Evolutionary conservation across 2,329 filamentous ascomycete genomes (phyloP).

Genomic region (Pseudocercospora fuligena): DNA sequence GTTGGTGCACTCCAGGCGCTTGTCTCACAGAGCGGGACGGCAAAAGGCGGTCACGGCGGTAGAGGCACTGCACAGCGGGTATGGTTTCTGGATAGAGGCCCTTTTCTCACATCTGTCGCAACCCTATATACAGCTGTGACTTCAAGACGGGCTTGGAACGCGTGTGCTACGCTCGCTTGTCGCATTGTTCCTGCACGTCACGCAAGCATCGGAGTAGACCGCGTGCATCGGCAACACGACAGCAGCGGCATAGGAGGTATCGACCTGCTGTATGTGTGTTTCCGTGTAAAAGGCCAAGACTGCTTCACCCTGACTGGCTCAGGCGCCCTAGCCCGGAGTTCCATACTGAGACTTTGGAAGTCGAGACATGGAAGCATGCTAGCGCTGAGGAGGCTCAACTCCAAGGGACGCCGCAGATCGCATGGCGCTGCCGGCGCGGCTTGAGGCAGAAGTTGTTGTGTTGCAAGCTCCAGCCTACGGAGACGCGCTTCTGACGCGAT

Average conservation of each 20-base stretch:
- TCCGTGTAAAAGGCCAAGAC: background rate
- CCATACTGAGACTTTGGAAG: slow-evolving; percentile 1
- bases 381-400: slow-evolving; percentile 3
- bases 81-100: background rate
- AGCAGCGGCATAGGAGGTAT: background rate
- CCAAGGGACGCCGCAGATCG: slow-evolving; percentile 7
- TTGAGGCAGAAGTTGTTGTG: background rate
- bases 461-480: background rate
- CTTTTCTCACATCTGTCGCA: background rate
- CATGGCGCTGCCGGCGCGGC: background rate
- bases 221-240: background rate
- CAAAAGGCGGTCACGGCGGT: background rate
- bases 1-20: background rate
- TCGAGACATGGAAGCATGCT: slow-evolving; percentile 8
- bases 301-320: slow-evolving; percentile 1
- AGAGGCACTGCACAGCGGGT: background rate
- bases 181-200: background rate
- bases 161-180: background rate
- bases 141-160: background rate
- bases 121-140: no score
- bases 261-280: background rate
- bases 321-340: background rate
- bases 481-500: background rate
- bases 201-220: background rate
- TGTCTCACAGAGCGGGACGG: background rate